These are phyloP conservation scores for Epichloe scottii DNA, from an alignment of 2,329 filamentous ascomycete genomes.

Conservation along the genomic window DNA sequence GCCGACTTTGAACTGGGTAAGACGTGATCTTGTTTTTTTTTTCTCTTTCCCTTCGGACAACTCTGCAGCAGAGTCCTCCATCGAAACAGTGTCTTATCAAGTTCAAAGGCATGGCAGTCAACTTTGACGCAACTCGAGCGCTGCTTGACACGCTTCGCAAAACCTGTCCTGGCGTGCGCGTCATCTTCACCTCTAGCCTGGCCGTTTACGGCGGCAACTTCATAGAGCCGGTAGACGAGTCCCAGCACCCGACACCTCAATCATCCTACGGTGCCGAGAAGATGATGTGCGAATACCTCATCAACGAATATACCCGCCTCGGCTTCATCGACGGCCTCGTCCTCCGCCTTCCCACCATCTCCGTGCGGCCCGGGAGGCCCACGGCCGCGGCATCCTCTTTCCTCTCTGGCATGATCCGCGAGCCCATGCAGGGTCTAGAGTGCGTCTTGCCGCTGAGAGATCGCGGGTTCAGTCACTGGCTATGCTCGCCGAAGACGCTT, in stretches of 20 bases:
- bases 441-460: conserved; percentile 31
- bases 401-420: conserved; percentile 46
- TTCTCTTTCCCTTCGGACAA: background rate
- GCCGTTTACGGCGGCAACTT: conserved; percentile 44
- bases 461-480: conserved; percentile 31
- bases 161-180: conserved; percentile 31
- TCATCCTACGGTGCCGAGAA: conserved; percentile 48
- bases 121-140: conserved; percentile 40
- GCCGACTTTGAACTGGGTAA: conserved; percentile 35
- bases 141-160: conserved; percentile 38
- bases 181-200: conserved; percentile 46
- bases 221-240: conserved; percentile 29
- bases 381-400: conserved; percentile 47
- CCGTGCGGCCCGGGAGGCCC: conserved; percentile 43
- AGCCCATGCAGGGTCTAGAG: conserved; percentile 32
- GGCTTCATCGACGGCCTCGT: conserved; percentile 43
- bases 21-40: background rate
- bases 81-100: too few species aligned
- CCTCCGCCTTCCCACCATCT: conserved; percentile 45
- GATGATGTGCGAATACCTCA: conserved; percentile 37
- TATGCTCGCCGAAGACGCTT: conserved; percentile 35
- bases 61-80: background rate
- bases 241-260: conserved; percentile 38
- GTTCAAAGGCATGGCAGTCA: conserved; percentile 34
- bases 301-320: conserved; percentile 24